Base-by-base conservation (phyloP, 1,284 basidiomycete genomes). In the Puccinia horiana region DNA sequence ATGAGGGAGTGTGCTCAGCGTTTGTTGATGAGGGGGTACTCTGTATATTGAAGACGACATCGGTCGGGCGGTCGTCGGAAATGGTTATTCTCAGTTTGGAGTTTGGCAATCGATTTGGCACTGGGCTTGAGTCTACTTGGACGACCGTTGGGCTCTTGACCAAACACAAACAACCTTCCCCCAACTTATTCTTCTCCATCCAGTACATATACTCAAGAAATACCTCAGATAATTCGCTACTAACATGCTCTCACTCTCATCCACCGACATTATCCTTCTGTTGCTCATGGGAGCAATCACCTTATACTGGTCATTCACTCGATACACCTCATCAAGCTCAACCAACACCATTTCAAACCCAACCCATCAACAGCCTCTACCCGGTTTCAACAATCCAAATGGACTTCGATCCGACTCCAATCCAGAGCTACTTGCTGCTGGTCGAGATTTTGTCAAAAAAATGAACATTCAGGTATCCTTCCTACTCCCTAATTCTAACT, bases 361-460 rank as follows among this genome's bases (percentile, higher is more conserved):
- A 47, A 29, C 2, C 69, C 40, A 70, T 8, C 47, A 44, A 70
- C 42, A 70, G 29, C 35, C 20, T 6, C 23, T 44, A 42, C 69
- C 29, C 6, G 69, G 69, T 9, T 70, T 47, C 69, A 58, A 26
- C 52, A 75, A 42, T 40, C 72, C 8, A 12, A 75, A 75, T 56
- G 72, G 42, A n/a, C 3, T 14, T 37, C 35, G 52, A 52, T 37
- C 72, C 2, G 52, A 56, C 2, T 52, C 72, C 11, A 75, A 75
- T 52, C 29, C 49, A 35, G 40, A 63, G 23, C 18, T 78, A 49
- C 61, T 63, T 6, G 76, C 58, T 29, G 76, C 58, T 32, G 58
- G 58, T 35, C 29, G 76, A 44, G 76, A 78, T 65, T 78, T 78
- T 32, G 76, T 69, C 20, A 47, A 78, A 44, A 78, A 69, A 37